phyloP scores from a whole-genome alignment of 2,329 filamentous ascomycete species.

The Calonectria henricotiae region DNA sequence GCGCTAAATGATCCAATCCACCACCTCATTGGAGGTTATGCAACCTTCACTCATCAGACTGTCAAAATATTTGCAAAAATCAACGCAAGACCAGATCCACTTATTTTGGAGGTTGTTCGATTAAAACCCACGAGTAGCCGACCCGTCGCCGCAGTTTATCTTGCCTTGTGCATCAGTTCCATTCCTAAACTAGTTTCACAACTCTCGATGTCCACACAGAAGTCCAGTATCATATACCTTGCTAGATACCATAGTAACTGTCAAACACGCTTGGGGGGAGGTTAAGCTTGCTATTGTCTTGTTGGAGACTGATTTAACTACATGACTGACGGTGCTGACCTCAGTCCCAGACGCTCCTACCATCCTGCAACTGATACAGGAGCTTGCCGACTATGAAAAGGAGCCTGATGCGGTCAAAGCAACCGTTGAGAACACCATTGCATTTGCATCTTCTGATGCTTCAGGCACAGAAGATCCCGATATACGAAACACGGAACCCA shows the following conservation, averaged over 20 bases:
- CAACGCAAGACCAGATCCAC: neutral
- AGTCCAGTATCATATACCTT: neutral
- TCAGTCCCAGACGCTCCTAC: constrained; percentile 77
- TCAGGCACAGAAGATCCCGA: neutral
- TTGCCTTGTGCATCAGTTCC: neutral
- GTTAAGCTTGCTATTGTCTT: constrained; percentile 38
- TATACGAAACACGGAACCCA: constrained; percentile 68
- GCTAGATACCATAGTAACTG: constrained; percentile 43
- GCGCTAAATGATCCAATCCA: neutral
- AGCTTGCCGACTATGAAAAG: constrained; percentile 88
- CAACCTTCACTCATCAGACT: neutral
- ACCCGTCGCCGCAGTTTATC: neutral
- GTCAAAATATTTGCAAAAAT: neutral
- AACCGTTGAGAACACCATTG: constrained; percentile 84
- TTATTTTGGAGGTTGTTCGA: neutral
- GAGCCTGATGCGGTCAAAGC: constrained; percentile 83
- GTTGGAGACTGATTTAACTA: neutral
- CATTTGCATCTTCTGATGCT: constrained; percentile 77
- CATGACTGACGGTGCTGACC: constrained; percentile 28
- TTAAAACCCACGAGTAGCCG: neutral
- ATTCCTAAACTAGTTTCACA: neutral
- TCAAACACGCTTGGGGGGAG: constrained; percentile 50
- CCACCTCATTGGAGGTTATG: no score
- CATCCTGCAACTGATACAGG: constrained; percentile 88
- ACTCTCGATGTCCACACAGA: neutral